Base-by-base conservation (phyloP, 352 stramenopile species). In the Phytophthora nicotianae region DNA sequence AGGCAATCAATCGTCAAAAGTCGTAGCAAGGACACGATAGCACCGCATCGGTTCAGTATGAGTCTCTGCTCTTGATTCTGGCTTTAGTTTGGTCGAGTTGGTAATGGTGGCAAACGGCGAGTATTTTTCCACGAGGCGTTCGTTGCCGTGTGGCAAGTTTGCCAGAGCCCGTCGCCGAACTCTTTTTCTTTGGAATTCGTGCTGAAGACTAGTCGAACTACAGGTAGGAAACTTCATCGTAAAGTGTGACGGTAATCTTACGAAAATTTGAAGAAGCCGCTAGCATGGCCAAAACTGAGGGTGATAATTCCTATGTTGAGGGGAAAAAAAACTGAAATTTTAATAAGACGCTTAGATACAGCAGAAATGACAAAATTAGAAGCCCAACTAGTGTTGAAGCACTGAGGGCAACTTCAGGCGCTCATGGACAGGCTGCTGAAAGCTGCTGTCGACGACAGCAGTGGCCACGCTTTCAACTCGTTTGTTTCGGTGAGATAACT, bases 91-190 rank as follows among this genome's bases (percentile, higher is more conserved):
- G 20, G 2, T 5, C 4, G 6, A 14, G 5, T 65, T 54, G 48
- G 38, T 70, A 65, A 70, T 26, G 62, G 17, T 66, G 56, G 62
- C 61, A 60, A 59, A 72, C 50, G 50, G 20, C 41, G 38, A 38
- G 21, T 50, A 65, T 14, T 43, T 50, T 69, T 69, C 42, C 40
- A 65, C 17, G 38, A 17, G 27, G 27, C 23, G 40, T 45, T 57
- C 29, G 29, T 58, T 38, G 29, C 38, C 35, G 26, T 62, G 42
- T 57, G 50, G 24, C 43, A 57, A 62, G 43, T 58, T 55, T 48
- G 37, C 41, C 32, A 53, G 53, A 55, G 51, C 59, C 60, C 46
- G n/a, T 58, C 32, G 20, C 29, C 49, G 37, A 7, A 26, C 23
- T 10, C 7, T 51, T 56, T 37, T 68, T 63, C 60, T 53, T 62